Evolutionary conservation across 768 basidiomycete species (phyloP), one percentile per base, ranked within the genome.

Genomic region (Mycena floridula): DNA sequence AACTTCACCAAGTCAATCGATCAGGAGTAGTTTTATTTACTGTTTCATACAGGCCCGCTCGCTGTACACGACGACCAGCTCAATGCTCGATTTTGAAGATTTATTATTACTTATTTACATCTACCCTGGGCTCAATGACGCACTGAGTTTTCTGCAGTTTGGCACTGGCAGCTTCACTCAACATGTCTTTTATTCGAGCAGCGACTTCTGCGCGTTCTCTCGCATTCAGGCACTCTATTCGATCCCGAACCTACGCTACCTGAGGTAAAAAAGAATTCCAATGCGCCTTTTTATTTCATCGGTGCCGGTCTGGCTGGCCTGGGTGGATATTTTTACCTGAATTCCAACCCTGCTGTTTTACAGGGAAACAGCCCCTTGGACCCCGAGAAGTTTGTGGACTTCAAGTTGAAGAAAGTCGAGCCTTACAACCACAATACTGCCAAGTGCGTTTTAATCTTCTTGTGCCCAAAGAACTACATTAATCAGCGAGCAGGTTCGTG

Each of bases 361-460:
- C 76, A 75, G 49, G 68, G 78, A 58, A 82, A 79, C 59, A 85
- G 82, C 52, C 79, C 84, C 11, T 74, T 92, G 21, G 83, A 88
- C 59, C 77, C 87, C 7, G 66, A 87, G 46, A 79, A 82, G 51
- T 90, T 83, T 56, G 63, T 81, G 40, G 80, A 89, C 59, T 85
- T 96, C 65, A 82, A 81, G 59, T 79, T 98, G 55, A 86, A 86
- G 62, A 79, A 81, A 57, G 62, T 90, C 48, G 67, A 81, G 48
- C 83, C 83, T 0, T 96, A 95, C 74, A 98, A 96, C 77, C 86
- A 97, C 76, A 96, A 98, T 67, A 86, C 91, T 12, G 72, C 89
- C 25, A 79, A 76, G 81, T 92, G 51, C 45, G 74, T 52, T 35
- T 30, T 40, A 27, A 38, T 20, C 4, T 12, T 51, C 38, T 40